phyloP scores from a whole-genome alignment of 2,329 filamentous ascomycete genomes.

The Fusarium algeriense region DNA sequence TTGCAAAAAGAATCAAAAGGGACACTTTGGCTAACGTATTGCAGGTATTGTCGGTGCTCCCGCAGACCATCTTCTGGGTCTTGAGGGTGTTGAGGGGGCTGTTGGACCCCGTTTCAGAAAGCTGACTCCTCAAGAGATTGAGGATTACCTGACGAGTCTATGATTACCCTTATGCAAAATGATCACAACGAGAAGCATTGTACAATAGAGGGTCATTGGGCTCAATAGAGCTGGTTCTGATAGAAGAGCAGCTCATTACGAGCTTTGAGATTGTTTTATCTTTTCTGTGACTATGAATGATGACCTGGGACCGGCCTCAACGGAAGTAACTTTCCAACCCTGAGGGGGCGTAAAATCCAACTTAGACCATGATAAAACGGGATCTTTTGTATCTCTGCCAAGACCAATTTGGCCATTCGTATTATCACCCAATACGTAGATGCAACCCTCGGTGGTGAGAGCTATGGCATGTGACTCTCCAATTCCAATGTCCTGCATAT shows the following conservation, averaged over 20 bases:
- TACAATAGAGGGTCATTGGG: slow-evolving; percentile 62
- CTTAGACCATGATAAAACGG: slow-evolving; percentile 53
- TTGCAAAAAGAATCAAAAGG: too few relatives aligned
- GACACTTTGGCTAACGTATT: slow-evolving; percentile 39
- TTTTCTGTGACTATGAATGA: slow-evolving; percentile 62
- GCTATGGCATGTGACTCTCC: slow-evolving; percentile 71
- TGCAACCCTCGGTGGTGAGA: slow-evolving; percentile 60
- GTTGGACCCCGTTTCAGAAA: slow-evolving; percentile 91
- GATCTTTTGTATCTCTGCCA: slow-evolving; percentile 23
- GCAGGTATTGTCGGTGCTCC: slow-evolving; percentile 94
- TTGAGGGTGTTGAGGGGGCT: slow-evolving; percentile 88
- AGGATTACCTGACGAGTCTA: slow-evolving; percentile 99
- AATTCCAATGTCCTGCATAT: slow-evolving; percentile 68
- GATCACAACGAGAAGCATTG: slow-evolving; percentile 52
- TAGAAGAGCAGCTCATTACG: slow-evolving; percentile 29
- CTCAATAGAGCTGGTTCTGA: slow-evolving; percentile 51
- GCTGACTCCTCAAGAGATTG: slow-evolving; percentile 96
- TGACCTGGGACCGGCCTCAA: slow-evolving; percentile 62
- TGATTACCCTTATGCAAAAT: slow-evolving; percentile 60
- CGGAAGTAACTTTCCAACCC: slow-evolving; percentile 52
- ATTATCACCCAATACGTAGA: slow-evolving; percentile 70
- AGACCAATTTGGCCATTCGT: slow-evolving; percentile 70
- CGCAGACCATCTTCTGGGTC: slow-evolving; percentile 90
- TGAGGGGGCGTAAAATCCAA: slow-evolving; percentile 47
- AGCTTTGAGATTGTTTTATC: slow-evolving; percentile 27